These are phyloP conservation scores for Fraxinus baroniana DNA, from an alignment of 305 asterid genomes.

Conservation along the genomic window DNA sequence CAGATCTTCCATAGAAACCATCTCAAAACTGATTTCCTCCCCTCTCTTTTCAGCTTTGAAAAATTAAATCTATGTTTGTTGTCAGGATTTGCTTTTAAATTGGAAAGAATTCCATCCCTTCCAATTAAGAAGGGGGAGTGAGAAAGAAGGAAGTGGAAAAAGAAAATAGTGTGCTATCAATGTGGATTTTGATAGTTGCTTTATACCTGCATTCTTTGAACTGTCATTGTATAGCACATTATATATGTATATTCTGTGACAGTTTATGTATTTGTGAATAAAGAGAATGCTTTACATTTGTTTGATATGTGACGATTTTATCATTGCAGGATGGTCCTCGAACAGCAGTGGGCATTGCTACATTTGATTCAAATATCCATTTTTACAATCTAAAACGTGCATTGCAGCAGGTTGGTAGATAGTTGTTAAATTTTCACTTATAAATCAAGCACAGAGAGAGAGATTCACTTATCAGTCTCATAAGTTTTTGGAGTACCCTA, in stretches of 20 bases:
- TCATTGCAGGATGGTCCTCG: constrained; percentile 85
- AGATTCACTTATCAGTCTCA: neutral
- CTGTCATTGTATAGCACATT: neutral
- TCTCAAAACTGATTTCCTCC: neutral
- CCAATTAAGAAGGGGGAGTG: neutral
- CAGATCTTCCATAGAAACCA: neutral
- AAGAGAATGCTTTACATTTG: constrained; percentile 17
- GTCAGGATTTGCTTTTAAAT: neutral
- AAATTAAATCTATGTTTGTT: neutral
- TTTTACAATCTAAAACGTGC: constrained; percentile 90
- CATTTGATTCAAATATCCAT: constrained; percentile 93
- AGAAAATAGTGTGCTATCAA: neutral
- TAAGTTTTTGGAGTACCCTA: neutral
- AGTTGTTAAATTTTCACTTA: constrained; percentile 10
- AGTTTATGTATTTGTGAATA: constrained; percentile 10
- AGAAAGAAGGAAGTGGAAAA: neutral
- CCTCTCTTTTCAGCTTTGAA: neutral
- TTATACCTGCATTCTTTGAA: neutral
- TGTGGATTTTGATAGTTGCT: neutral
- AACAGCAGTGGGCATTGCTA: constrained; percentile 93
- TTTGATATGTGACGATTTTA: constrained; percentile 21
- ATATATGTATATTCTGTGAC: neutral
- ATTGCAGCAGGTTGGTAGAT: constrained; percentile 70
- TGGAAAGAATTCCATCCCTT: neutral
- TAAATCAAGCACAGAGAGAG: constrained; percentile 10